Conservation (phyloP, 2,329 filamentous ascomycete genomes). For the Fusarium setosum region DNA sequence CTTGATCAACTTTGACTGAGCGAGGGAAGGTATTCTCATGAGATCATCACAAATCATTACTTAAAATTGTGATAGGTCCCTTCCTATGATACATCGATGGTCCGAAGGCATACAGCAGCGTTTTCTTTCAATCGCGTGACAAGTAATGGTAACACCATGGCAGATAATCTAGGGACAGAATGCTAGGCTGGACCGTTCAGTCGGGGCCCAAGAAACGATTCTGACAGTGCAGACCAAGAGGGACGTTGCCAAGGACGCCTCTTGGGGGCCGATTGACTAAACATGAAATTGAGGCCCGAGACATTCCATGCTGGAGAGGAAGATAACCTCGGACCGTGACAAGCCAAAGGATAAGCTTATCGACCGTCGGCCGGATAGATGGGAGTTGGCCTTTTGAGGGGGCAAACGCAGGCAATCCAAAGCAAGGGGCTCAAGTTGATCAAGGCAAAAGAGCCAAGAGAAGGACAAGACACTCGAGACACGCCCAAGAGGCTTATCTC, state of each 20-base stretch:
- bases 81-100: neutral
- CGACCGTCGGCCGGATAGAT: constrained; percentile 23
- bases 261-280: neutral
- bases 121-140: too few species aligned
- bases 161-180: neutral
- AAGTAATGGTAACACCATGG: neutral
- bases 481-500: constrained; percentile 14
- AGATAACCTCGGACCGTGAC: constrained; percentile 28
- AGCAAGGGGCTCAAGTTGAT: constrained; percentile 2
- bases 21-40: too few species aligned
- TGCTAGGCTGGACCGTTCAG: neutral
- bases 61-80: neutral
- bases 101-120: too few species aligned
- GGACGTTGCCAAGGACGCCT: constrained; percentile 4
- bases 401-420: neutral
- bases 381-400: constrained; percentile 3
- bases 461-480: constrained; percentile 7
- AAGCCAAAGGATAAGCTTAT: neutral
- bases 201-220: constrained; percentile 1
- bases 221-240: neutral
- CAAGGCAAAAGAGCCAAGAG: constrained; percentile 27
- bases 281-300: neutral
- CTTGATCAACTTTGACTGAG: too few species aligned
- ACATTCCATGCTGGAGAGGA: neutral
- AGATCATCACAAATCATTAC: neutral